Base-by-base conservation (phyloP, 2,329 filamentous ascomycete species). In the Colletotrichum aenigma region DNA sequence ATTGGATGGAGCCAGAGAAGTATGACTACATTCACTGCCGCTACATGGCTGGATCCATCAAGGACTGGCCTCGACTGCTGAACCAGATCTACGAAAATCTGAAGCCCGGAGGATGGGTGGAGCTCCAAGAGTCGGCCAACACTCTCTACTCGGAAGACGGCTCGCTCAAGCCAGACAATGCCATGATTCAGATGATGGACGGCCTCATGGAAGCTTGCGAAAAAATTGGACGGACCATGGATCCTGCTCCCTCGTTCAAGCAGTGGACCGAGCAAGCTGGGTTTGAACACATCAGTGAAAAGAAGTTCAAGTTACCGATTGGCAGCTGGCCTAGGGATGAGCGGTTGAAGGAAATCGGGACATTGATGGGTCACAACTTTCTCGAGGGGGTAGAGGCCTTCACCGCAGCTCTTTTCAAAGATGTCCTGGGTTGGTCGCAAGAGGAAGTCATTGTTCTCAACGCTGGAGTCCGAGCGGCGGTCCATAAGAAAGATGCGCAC, bases 311-410 rank as follows among this genome's bases (percentile, higher is more conserved):
- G 72, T 76, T 80, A 71, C 83, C 83, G 2, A 79, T 82, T 24
- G 82, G 82, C 0, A 77, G 79, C 26, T 86, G 87, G 87, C 83
- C 87, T 3, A 85, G 82, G 55, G 83, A 88, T 36, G 78, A 81
- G 2, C 82, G 82, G 12, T 81, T 87, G 24, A 88, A 87, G 76
- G 83, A 85, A 66, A 81, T 87, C 66, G 86, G 75, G 68, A 15
- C 84, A 64, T 58, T 77, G 38, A 79, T 79, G 38, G 70, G 77
- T 2, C 70, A 73, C 1, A 78, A 80, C 26, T 78, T 79, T 34
- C 60, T 80, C 2, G 78, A 80, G 32, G 73, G 78, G 9, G 75
- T 77, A 1, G 74, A 80, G 28, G 79, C 69, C 2, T 78, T 81
- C 52, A 78, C 76, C 16, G 70, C 80, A n/a, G 77, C 75, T 7